These are phyloP conservation scores for Mucor lusitanicus DNA, from an alignment of 371 early-diverging fungal species.

Conservation along the genomic window DNA sequence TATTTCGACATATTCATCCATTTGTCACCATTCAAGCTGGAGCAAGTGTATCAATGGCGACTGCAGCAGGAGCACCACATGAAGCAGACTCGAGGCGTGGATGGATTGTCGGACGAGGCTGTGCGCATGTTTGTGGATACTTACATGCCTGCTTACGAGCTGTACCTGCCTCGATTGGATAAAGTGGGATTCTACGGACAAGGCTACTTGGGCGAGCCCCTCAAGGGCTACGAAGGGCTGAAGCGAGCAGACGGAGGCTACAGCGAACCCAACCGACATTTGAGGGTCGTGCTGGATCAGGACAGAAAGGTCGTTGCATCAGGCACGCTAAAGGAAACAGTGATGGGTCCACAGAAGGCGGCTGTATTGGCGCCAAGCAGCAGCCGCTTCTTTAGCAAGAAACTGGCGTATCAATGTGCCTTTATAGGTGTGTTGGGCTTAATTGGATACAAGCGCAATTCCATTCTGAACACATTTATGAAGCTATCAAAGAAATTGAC, in stretches of 20 bases:
- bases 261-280: conserved; percentile 30
- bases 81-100: conserved; percentile 44
- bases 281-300: conserved; percentile 33
- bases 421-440: conserved; percentile 1
- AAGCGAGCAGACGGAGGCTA: conserved; percentile 37
- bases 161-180: conserved; percentile 65
- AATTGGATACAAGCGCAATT: neutral
- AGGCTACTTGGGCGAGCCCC: conserved; percentile 15
- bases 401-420: neutral
- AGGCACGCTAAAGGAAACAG: neutral
- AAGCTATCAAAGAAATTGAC: neutral
- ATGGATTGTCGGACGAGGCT: conserved; percentile 67
- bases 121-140: conserved; percentile 84
- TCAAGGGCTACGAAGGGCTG: conserved; percentile 37
- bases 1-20: conserved; percentile 80
- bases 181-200: conserved; percentile 55
- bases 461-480: neutral
- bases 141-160: conserved; percentile 90
- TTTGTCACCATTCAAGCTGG: conserved; percentile 59
- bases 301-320: conserved; percentile 26
- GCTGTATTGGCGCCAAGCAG: neutral
- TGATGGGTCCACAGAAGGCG: neutral
- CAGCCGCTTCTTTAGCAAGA: neutral
- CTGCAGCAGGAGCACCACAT: conserved; percentile 79
- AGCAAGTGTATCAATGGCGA: conserved; percentile 83